phyloP scores from a whole-genome alignment of 768 basidiomycete species.

The Russula dissimulans region DNA sequence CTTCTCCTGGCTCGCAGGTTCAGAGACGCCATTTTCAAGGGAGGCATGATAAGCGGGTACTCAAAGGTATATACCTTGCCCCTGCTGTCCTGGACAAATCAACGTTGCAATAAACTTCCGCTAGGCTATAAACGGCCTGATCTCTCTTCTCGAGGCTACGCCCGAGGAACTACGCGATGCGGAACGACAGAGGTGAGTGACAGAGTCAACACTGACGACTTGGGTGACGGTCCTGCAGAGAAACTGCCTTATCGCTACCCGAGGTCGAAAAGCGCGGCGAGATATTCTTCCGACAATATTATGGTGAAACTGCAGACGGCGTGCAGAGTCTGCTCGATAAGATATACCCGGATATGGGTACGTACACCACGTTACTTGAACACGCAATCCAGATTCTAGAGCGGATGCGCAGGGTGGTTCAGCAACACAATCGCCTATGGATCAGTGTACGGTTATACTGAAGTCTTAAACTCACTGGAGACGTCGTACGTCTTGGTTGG shows the following conservation, averaged over 20 bases:
- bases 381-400: background rate
- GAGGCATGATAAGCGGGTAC: slow-evolving; percentile 48
- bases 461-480: slow-evolving; percentile 41
- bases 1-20: slow-evolving; percentile 42
- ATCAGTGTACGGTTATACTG: slow-evolving; percentile 40
- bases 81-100: background rate
- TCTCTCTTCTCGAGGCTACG: slow-evolving; percentile 40
- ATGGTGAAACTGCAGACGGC: slow-evolving; percentile 44
- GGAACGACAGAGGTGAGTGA: slow-evolving; percentile 36
- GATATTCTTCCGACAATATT: slow-evolving; percentile 38
- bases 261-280: slow-evolving; percentile 37
- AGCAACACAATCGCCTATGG: slow-evolving; percentile 49
- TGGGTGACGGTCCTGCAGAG: slow-evolving; percentile 25
- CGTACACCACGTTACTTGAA: slow-evolving; percentile 15
- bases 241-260: slow-evolving; percentile 33
- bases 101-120: background rate
- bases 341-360: slow-evolving; percentile 59
- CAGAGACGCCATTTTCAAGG: slow-evolving; percentile 56
- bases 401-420: slow-evolving; percentile 38
- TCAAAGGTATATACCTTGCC: slow-evolving; percentile 37
- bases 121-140: slow-evolving; percentile 51
- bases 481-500: slow-evolving; percentile 54
- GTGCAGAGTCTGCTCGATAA: slow-evolving; percentile 40
- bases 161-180: slow-evolving; percentile 45
- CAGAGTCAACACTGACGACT: background rate